Percentiles rank a stretch among this genome's conserved stretches.
phyloP scores from a whole-genome alignment of 2,329 filamentous ascomycete genomes.

The Aureobasidium sp. region DNA sequence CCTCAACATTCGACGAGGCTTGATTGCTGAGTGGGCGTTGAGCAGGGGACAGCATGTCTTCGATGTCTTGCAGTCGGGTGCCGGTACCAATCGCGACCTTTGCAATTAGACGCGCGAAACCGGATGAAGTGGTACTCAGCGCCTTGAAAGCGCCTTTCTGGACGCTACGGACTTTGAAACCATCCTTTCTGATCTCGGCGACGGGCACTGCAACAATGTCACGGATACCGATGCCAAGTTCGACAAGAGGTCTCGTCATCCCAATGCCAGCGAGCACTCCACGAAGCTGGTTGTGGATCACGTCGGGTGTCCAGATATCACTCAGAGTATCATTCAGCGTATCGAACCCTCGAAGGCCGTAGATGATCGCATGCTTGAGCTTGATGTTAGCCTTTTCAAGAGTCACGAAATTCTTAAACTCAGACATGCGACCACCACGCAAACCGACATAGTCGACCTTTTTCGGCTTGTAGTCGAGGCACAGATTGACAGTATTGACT shows the following conservation, averaged over 20 bases:
- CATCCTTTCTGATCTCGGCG: slow-evolving; percentile 87
- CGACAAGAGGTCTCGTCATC: slow-evolving; percentile 81
- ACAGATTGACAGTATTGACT: slow-evolving; percentile 72
- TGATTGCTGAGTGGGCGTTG: slow-evolving; percentile 30
- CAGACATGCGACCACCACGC: slow-evolving; percentile 84
- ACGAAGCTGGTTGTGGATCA: slow-evolving; percentile 80
- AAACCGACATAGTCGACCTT: slow-evolving; percentile 92
- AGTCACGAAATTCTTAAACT: slow-evolving; percentile 98
- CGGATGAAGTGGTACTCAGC: slow-evolving; percentile 84
- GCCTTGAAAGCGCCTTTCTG: slow-evolving; percentile 86
- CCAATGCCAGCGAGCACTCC: slow-evolving; percentile 82
- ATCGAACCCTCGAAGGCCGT: slow-evolving; percentile 85
- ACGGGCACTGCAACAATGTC: slow-evolving; percentile 86
- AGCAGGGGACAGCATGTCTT: slow-evolving; percentile 56
- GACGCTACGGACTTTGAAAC: slow-evolving; percentile 81
- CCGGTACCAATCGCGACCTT: slow-evolving; percentile 94
- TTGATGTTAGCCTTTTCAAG: slow-evolving; percentile 82
- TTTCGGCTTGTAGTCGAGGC: slow-evolving; percentile 95
- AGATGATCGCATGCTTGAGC: slow-evolving; percentile 81
- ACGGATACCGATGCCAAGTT: slow-evolving; percentile 77
- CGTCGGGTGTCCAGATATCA: slow-evolving; percentile 93
- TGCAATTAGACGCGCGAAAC: slow-evolving; percentile 87
- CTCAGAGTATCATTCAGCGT: slow-evolving; percentile 82
- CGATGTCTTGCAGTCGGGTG: slow-evolving; percentile 80
- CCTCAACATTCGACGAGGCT: slow-evolving; percentile 40